phyloP scores from a whole-genome alignment of 371 early-diverging fungal genomes.

The Rozella allomycis region DNA sequence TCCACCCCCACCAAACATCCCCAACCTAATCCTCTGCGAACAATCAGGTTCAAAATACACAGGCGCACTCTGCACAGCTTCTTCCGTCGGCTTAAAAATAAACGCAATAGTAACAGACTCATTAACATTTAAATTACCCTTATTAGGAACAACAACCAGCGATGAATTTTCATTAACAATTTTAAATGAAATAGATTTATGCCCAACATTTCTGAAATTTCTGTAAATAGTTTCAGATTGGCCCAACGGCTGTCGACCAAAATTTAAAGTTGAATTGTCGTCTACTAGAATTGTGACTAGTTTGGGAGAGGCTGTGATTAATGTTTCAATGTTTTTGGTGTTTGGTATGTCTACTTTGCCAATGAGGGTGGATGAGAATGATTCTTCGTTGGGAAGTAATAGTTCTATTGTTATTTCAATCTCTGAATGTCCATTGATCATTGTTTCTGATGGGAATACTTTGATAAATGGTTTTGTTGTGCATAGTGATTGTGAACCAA shows the following conservation, averaged over 20 bases:
- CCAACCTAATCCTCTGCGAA: conserved; percentile 26
- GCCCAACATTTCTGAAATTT: conserved; percentile 28
- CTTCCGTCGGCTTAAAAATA: conserved; percentile 23
- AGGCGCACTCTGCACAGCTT: conserved; percentile 14
- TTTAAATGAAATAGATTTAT: conserved; percentile 14
- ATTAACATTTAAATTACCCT: conserved; percentile 18
- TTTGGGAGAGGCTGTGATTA: conserved; percentile 27
- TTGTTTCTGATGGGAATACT: conserved; percentile 16
- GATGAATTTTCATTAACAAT: conserved; percentile 12
- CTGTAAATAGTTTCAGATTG: conserved; percentile 19
- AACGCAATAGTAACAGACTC: conserved; percentile 17
- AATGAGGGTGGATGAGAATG: conserved; percentile 24
- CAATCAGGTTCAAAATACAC: conserved; percentile 27
- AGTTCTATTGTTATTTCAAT: conserved; percentile 18
- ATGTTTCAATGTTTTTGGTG: conserved; percentile 16
- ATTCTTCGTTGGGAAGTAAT: conserved; percentile 23
- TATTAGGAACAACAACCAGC: conserved; percentile 11
- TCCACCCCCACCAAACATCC: conserved; percentile 30
- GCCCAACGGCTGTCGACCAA: conserved; percentile 26
- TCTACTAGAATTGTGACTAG: conserved; percentile 22
- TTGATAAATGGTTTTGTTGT: conserved; percentile 11
- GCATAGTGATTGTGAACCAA: conserved; percentile 17
- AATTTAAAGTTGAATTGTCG: conserved; percentile 26
- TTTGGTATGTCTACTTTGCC: conserved; percentile 18
- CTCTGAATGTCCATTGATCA: conserved; percentile 22